Evolutionary conservation across 805 yeast species (phyloP), one percentile per base, ranked within the genome.

Genomic region (Candida peoriensis): DNA sequence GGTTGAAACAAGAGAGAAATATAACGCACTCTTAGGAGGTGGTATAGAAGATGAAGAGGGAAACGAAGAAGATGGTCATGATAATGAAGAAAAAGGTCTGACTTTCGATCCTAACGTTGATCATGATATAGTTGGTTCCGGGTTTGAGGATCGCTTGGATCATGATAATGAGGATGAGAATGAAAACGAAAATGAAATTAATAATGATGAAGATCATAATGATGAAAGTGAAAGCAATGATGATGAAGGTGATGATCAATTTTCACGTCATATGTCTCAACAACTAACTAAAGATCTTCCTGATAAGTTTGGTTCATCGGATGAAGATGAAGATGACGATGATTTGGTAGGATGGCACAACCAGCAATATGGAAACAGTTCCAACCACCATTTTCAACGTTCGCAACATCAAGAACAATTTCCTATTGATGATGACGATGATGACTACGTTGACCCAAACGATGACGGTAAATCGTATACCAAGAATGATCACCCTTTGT

Each of bases 11-110:
- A 72, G 98, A 46, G 95, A 88, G 55, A 89, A 88, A 62, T 93
- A 93, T 60, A 93, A 90, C 58, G 88, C 96, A 9, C 82, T 90
- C 21, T 68, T 93, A 28, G 98, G 98, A 15, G 94, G 90, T n/a
- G 63, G 55, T 18, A 57, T 54, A 24, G 57, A 54, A 14, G 58
- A 55, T 11, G 52, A 48, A 20, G 60, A 55, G 4, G 59, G 49
- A 21, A 55, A 48, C 16, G 61, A 50, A 10, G 60, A 54, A 9
- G 63, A 54, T 28, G 60, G 55, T 4, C 59, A 52, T 24, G 65
- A 62, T 14, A 54, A 55, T 24, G 56, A 49, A 27, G 58, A 58
- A 2, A 54, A 56, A 28, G 46, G 36, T 3, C 18, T 41, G 8
- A 36, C 20, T 24, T 50, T 63, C 28, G 54, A 61, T 36, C 57